Base-by-base conservation (phyloP, 495 filamentous ascomycete genomes). In the Trichocladium antarcticum region DNA sequence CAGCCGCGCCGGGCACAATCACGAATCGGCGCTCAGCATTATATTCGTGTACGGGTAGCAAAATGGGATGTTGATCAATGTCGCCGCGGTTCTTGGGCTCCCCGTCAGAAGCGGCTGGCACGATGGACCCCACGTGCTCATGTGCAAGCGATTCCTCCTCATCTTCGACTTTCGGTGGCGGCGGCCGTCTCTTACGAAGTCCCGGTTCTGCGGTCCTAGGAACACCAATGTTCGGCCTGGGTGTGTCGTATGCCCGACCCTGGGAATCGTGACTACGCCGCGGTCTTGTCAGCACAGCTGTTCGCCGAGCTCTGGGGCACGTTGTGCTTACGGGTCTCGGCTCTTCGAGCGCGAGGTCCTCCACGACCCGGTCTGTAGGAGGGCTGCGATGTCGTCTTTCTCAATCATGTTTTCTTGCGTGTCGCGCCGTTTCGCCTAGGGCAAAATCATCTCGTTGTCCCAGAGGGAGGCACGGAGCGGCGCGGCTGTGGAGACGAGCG, bases 11-110 rank as follows among this genome's bases (percentile, higher is more conserved):
- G 17, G 65, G 54, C 4, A 74, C 53, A 37, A 72, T 40, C 0
- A 74, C 63, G 27, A 74, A 74, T 17, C 72, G 63, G 21, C 72
- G 64, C 60, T 74, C 72, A 9, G 69, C 64, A 42, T 74, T 74
- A 42, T 66, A 44, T 22, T 73, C 66, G 52, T 64, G 59, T 1
- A 73, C 62, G 3, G 59, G 60, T 7, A 70, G 40, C 1, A 74
- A 17, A 37, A 74, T 61, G 5, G 68, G 68, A 9, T 54, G 48
- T 41, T 74, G 72, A 16, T 74, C 68, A 22, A 64, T 51, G 15
- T 71, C 66, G 19, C 72, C 72, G 10, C 64, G 64, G 15, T 68
- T 50, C 44, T 61, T 50, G 38, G 70, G 64, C 34, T 71, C 70
- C 45, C 72, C 72, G 1, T 64, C 61, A 6, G 50, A 49, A 0